phyloP scores from a whole-genome alignment of 805 yeast genomes.

The Torulaspora indica region DNA sequence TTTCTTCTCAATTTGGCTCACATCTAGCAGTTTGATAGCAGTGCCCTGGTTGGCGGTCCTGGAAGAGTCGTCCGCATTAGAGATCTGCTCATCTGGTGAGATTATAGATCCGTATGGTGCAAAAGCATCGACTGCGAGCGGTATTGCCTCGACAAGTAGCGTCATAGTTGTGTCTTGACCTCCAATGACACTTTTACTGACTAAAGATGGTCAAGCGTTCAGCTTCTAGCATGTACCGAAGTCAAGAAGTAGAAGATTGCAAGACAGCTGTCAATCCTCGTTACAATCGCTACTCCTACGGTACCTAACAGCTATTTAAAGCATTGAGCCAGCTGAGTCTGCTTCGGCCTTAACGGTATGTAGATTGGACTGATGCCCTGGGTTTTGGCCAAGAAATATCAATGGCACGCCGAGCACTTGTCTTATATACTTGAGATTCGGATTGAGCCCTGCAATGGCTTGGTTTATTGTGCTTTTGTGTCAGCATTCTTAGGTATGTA shows the following conservation, averaged over 20 bases:
- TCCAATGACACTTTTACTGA: neutral
- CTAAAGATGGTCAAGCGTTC: neutral
- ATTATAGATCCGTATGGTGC: slow-evolving; percentile 69
- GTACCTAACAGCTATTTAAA: no score
- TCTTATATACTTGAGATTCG: no score
- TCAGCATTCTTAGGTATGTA: neutral
- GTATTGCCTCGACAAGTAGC: slow-evolving; percentile 42
- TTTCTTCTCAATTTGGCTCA: slow-evolving; percentile 56
- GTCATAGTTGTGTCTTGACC: neutral
- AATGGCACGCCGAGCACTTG: neutral
- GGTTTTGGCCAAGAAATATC: neutral
- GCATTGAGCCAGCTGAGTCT: no score
- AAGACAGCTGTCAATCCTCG: no score
- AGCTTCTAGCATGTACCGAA: neutral
- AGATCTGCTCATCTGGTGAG: slow-evolving; percentile 69
- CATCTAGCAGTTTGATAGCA: slow-evolving; percentile 70
- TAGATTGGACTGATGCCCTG: no score
- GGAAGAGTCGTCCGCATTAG: slow-evolving; percentile 30
- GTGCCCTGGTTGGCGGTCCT: slow-evolving; percentile 87
- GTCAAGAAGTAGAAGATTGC: neutral
- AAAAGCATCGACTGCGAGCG: slow-evolving; percentile 63
- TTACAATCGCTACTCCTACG: no score
- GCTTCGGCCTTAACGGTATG: no score
- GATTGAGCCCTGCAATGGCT: neutral
- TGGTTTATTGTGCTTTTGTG: neutral